These are phyloP conservation scores for Venturia asperata DNA, from an alignment of 2,329 filamentous ascomycete genomes.

Conservation along the genomic window DNA sequence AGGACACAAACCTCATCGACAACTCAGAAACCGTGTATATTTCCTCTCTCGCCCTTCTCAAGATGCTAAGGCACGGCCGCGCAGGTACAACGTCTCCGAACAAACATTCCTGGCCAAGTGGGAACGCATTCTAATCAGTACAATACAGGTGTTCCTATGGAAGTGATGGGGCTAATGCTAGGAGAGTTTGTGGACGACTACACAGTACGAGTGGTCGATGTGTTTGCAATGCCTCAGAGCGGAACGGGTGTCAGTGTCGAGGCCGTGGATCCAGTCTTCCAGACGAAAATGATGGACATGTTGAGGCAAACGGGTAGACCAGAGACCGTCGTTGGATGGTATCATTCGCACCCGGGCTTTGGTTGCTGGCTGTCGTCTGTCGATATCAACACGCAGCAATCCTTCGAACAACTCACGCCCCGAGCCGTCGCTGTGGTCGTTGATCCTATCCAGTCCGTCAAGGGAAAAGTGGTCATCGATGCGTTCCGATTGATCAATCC, in stretches of 20 bases:
- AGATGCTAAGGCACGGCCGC: conserved; percentile 96
- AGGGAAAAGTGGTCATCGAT: conserved; percentile 98
- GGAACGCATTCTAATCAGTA: background rate
- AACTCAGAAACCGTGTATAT: conserved; percentile 99
- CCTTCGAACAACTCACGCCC: conserved; percentile 97
- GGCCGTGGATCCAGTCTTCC: conserved; percentile 95
- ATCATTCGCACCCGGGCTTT: conserved; percentile 98
- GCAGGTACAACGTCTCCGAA: conserved; percentile 51
- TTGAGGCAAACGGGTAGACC: conserved; percentile 93
- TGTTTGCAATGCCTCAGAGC: conserved; percentile 98
- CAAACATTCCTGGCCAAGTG: background rate
- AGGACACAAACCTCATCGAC: conserved; percentile 90
- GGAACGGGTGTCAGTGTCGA: conserved; percentile 97
- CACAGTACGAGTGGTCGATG: conserved; percentile 94
- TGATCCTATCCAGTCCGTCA: conserved; percentile 97
- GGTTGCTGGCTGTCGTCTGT: conserved; percentile 98
- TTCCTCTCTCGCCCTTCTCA: conserved; percentile 89
- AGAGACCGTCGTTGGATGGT: conserved; percentile 97
- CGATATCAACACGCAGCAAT: conserved; percentile 99
- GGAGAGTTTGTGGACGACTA: conserved; percentile 99
- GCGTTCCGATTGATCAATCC: conserved; percentile 98
- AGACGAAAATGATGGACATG: conserved; percentile 99
- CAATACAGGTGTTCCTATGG: conserved; percentile 71
- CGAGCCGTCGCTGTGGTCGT: conserved; percentile 96
- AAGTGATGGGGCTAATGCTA: conserved; percentile 99